Conservation (phyloP, 2,329 filamentous ascomycete species). For the Fusarium acutatum region DNA sequence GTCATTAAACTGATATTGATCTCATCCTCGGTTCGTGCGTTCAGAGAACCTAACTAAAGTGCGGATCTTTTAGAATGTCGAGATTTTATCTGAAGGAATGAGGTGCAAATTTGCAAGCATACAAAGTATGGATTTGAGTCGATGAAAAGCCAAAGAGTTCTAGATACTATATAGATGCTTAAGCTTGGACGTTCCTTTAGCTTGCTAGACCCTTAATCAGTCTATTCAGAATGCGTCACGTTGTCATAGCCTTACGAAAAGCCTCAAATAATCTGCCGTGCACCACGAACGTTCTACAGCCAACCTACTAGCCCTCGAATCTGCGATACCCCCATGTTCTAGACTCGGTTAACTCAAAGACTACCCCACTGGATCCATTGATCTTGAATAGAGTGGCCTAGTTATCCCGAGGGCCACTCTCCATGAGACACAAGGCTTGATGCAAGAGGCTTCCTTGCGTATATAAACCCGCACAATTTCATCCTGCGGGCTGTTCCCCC, state of each 20-base stretch:
- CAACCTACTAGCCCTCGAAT: background rate
- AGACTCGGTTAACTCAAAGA: background rate
- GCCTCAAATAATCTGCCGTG: background rate
- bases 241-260: background rate
- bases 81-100: background rate
- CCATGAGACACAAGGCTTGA: background rate
- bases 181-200: background rate
- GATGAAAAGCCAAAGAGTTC: background rate
- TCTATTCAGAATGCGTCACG: background rate
- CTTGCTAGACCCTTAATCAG: background rate
- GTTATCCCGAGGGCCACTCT: background rate
- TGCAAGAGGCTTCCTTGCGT: background rate
- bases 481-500: background rate
- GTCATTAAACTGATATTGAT: background rate
- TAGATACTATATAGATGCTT: background rate
- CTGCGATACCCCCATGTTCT: background rate
- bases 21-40: background rate
- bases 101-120: background rate
- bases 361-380: background rate
- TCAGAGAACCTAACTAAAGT: background rate
- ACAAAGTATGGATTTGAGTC: background rate
- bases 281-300: background rate
- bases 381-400: background rate
- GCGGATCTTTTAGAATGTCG: background rate
- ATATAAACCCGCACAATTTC: background rate